Evolutionary conservation across 768 basidiomycete species (phyloP), one percentile per base, ranked within the genome.

Genomic region (Mrakia gelida): DNA sequence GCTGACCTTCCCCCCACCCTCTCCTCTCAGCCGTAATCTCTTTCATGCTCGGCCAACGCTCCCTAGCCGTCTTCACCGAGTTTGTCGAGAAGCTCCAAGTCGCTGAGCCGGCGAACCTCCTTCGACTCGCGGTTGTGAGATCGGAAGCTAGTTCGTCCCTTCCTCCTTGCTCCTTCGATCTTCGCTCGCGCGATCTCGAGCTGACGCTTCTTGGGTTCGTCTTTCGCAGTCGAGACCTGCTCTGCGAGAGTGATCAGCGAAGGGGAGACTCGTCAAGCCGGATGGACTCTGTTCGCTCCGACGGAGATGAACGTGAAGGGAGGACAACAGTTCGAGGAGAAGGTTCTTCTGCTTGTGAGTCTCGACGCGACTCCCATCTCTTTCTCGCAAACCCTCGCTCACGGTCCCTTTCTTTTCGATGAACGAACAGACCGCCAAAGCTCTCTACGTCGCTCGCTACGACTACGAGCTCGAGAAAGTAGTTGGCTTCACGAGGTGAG

Each of bases 221-320:
- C 67, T 16, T 30, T 28, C 72, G 45, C 23, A 84, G 84, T 98
- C 80, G 93, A 95, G 49, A 95, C 92, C 0, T 92, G 91, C 65
- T 90, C 93, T 2, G 90, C 91, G 1, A 87, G 91, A 41, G 91
- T 94, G 3, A 82, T 96, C 8, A 85, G 87, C 8, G 92, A 93
- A 79, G 92, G 90, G 21, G 94, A 99, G 82, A 86, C 88, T 3
- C 84, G 94, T 63, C 82, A 94, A 8, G 90, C 89, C 8, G 96
- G 94, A 1, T 98, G 97, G 96, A 98, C 95, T 0, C 83, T 98
- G 38, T 90, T 98, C 80, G 89, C 93, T 0, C 97, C 97, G 0
- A 89, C 90, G 80, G 89, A 91, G 73, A 82, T 92, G 74, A 92
- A 92, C 81, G 85, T 87, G 71, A 92, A 88, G 83, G 82, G 92